Conservation (phyloP, 169 alveolate species). For the Cystoisospora suis region DNA sequence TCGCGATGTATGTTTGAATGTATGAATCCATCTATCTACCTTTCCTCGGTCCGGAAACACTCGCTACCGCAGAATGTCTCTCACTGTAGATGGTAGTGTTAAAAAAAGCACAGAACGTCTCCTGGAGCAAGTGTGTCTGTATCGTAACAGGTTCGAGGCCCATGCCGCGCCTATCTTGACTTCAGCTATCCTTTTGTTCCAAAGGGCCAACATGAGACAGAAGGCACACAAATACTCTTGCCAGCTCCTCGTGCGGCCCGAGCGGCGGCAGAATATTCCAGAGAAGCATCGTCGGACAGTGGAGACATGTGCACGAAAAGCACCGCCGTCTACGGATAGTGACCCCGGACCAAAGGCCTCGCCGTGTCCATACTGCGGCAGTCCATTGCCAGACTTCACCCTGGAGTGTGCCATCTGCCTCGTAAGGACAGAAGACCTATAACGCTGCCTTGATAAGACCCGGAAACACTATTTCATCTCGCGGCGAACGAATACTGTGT, state of each 20-base stretch:
- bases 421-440: no score
- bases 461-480: no score
- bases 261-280: neutral
- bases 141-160: conserved; percentile 36
- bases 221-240: conserved; percentile 4
- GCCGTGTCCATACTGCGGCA: conserved; percentile 24
- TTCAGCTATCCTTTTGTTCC: conserved; percentile 27
- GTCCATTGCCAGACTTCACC: neutral
- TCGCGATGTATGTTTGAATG: no score
- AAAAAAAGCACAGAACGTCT: no score
- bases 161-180: conserved; percentile 54
- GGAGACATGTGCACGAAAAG: neutral
- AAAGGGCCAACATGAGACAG: neutral
- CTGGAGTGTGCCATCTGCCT: conserved; percentile 1
- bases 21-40: no score
- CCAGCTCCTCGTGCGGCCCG: neutral
- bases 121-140: neutral
- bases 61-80: no score
- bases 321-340: neutral
- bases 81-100: no score
- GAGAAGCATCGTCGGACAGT: neutral
- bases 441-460: no score
- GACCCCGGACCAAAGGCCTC: neutral
- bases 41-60: no score
- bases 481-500: no score